These are phyloP conservation scores for Phallus indusiatus DNA, from an alignment of 768 basidiomycete species.

Conservation along the genomic window DNA sequence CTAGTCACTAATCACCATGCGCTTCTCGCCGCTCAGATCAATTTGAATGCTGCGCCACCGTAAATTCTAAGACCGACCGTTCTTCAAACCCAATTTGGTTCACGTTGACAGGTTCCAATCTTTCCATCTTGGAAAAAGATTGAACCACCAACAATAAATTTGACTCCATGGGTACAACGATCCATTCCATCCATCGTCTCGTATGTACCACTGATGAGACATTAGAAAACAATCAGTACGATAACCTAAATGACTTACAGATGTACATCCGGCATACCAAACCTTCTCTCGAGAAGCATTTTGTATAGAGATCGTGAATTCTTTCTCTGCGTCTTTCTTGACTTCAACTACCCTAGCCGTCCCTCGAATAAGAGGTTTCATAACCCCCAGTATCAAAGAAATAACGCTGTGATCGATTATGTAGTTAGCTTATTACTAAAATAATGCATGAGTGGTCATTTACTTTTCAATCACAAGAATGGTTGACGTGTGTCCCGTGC, in stretches of 20 bases:
- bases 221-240: no score
- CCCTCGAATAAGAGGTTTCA: not conserved
- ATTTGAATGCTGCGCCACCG: no score
- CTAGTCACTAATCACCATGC: no score
- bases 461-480: constrained; percentile 14
- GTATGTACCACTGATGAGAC: not conserved
- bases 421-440: not conserved
- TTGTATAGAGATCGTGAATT: not conserved
- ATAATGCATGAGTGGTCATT: no score
- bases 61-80: no score
- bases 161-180: constrained; percentile 2
- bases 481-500: constrained; percentile 8
- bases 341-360: not conserved
- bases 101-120: not conserved
- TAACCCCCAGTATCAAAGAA: not conserved
- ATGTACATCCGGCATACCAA: not conserved
- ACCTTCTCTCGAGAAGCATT: not conserved
- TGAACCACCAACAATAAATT: constrained; percentile 1
- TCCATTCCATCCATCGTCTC: constrained; percentile 1
- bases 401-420: not conserved
- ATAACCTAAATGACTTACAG: not conserved
- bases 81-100: no score
- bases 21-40: no score
- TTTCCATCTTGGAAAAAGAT: not conserved
- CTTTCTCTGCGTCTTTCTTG: not conserved